phyloP scores from a whole-genome alignment of 2,329 filamentous ascomycete genomes.

The Onygenales sp. region DNA sequence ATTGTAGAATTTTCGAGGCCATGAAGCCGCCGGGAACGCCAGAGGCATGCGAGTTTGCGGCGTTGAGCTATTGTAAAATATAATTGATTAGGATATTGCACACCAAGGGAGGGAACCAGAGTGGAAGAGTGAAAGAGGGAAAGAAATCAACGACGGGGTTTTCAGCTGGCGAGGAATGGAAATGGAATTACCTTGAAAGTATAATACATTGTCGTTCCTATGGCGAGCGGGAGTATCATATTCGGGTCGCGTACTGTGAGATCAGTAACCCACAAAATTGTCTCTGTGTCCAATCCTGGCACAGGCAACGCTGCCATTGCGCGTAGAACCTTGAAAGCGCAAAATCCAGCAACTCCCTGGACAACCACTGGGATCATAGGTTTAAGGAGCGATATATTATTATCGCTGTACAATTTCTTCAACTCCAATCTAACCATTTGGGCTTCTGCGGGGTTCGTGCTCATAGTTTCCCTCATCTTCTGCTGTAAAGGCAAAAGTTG shows the following conservation, averaged over 20 bases:
- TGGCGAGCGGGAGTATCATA: conserved; percentile 60
- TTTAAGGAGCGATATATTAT: conserved; percentile 42
- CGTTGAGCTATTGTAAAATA: no score
- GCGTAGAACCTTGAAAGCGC: conserved; percentile 67
- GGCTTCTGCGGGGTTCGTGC: no score
- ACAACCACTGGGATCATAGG: conserved; percentile 48
- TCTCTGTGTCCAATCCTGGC: conserved; percentile 62
- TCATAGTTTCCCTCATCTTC: conserved; percentile 7
- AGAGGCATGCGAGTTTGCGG: background rate
- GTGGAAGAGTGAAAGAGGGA: background rate
- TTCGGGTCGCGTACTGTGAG: conserved; percentile 68
- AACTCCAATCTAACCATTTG: no score
- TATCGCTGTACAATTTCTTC: no score
- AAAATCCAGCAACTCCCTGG: conserved; percentile 65
- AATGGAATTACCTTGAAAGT: conserved; percentile 47
- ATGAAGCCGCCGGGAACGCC: background rate
- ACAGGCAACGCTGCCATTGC: conserved; percentile 72
- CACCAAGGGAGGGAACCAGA: no score
- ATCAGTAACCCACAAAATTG: conserved; percentile 69
- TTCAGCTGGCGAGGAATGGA: no score
- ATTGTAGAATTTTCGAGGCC: conserved; percentile 22
- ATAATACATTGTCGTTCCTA: conserved; percentile 47
- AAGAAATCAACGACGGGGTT: background rate
- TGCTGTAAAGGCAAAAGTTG: conserved; percentile 47
- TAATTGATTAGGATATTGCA: no score